phyloP scores from a whole-genome alignment of 208 protist species.

The Trypanosoma grayi region DNA sequence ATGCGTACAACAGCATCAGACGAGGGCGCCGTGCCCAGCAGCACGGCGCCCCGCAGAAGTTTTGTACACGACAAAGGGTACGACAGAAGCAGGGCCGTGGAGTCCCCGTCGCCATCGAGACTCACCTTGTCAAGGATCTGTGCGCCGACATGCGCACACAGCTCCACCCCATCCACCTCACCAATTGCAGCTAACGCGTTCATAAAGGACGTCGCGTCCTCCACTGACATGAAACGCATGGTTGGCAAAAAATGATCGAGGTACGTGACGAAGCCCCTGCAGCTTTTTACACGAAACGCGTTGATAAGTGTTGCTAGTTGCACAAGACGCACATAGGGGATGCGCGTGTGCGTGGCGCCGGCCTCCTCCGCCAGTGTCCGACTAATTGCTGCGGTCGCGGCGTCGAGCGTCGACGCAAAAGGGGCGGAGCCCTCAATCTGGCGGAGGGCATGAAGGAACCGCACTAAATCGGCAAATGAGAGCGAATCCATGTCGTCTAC shows the following conservation, averaged over 20 bases:
- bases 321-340: slow-evolving; percentile 41
- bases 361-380: not conserved
- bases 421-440: slow-evolving; percentile 32
- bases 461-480: slow-evolving; percentile 32
- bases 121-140: slow-evolving; percentile 19
- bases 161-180: slow-evolving; percentile 11
- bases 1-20: slow-evolving; percentile 26
- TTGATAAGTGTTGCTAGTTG: slow-evolving; percentile 50
- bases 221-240: slow-evolving; percentile 28
- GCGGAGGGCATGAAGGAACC: slow-evolving; percentile 48
- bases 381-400: slow-evolving; percentile 24
- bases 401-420: slow-evolving; percentile 26
- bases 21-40: slow-evolving; percentile 53
- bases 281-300: slow-evolving; percentile 54
- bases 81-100: slow-evolving; percentile 10
- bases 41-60: slow-evolving; percentile 54
- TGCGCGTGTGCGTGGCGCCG: not conserved
- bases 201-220: slow-evolving; percentile 46
- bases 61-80: slow-evolving; percentile 45
- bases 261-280: slow-evolving; percentile 47
- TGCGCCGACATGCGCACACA: slow-evolving; percentile 22
- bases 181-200: slow-evolving; percentile 38
- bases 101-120: not conserved
- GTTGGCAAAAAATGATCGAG: slow-evolving; percentile 19
- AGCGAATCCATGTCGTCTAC: slow-evolving; percentile 15